Evolutionary conservation across 2,329 filamentous ascomycete genomes (phyloP).

Genomic region (Phialophora chinensis): DNA sequence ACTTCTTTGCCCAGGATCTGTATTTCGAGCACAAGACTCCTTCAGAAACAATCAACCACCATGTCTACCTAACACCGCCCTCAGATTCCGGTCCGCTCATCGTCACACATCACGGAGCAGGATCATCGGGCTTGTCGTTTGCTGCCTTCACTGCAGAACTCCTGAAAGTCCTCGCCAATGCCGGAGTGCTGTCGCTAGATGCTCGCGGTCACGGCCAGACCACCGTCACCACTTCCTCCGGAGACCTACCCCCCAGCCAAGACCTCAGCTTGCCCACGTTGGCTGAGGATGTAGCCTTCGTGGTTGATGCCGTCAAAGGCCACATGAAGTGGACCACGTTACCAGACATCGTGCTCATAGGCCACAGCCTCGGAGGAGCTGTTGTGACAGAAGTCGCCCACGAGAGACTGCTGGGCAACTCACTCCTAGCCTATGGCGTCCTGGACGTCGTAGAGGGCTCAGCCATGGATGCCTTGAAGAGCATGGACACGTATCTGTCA

Average conservation of each 20-base stretch:
- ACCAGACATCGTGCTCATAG: slow-evolving; percentile 80
- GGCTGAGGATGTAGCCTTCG: slow-evolving; percentile 71
- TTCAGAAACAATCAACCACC: slow-evolving; percentile 65
- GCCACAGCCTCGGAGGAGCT: slow-evolving; percentile 90
- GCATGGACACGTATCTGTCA: slow-evolving; percentile 90
- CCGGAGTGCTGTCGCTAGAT: slow-evolving; percentile 84
- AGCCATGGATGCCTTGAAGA: slow-evolving; percentile 90
- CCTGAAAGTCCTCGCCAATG: slow-evolving; percentile 74
- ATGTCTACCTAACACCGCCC: slow-evolving; percentile 87
- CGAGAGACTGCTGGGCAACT: slow-evolving; percentile 66
- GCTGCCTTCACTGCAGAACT: slow-evolving; percentile 80
- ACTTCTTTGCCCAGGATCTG: slow-evolving; percentile 88
- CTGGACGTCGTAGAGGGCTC: slow-evolving; percentile 96
- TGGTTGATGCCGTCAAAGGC: slow-evolving; percentile 69
- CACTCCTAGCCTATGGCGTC: slow-evolving; percentile 83
- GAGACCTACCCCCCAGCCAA: slow-evolving; percentile 41
- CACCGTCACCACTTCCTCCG: slow-evolving; percentile 27
- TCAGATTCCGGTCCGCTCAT: slow-evolving; percentile 74
- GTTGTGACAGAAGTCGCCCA: slow-evolving; percentile 84
- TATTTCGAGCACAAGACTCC: slow-evolving; percentile 61
- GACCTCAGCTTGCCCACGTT: slow-evolving; percentile 78
- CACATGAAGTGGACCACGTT: slow-evolving; percentile 75
- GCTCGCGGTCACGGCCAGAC: slow-evolving; percentile 85
- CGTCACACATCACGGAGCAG: slow-evolving; percentile 92
- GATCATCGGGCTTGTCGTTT: slow-evolving; percentile 91